phyloP scores from a whole-genome alignment of 2,329 filamentous ascomycete species.

The Xylariaceae sp. region DNA sequence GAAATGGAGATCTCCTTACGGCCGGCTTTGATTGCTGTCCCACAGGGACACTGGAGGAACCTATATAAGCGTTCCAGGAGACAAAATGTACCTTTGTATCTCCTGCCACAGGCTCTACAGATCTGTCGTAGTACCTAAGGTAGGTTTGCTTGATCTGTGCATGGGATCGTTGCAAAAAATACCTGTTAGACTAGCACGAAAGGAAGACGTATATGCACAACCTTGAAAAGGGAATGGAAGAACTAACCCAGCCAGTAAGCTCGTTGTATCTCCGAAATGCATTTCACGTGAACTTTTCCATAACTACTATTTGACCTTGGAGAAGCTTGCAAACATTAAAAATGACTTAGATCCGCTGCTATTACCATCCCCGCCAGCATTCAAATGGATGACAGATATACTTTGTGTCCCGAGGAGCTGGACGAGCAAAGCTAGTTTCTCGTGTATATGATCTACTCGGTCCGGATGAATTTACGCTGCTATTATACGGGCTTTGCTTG shows the following conservation, averaged over 20 bases:
- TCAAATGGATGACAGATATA: too few species aligned
- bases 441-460: too few species aligned
- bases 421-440: too few species aligned
- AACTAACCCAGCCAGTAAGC: neutral
- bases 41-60: neutral
- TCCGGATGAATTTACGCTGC: too few species aligned
- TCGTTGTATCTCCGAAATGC: neutral
- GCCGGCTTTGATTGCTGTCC: neutral
- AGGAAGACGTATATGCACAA: slow-evolving; percentile 5
- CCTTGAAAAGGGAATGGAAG: neutral
- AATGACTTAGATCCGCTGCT: too few species aligned
- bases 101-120: neutral
- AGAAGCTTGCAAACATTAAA: too few species aligned
- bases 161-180: neutral
- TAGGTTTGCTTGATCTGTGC: neutral
- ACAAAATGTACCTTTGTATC: neutral
- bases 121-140: too few species aligned
- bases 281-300: neutral
- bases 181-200: neutral
- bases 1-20: neutral
- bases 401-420: too few species aligned
- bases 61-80: too few species aligned
- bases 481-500: too few species aligned
- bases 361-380: too few species aligned
- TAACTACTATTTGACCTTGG: neutral